Evolutionary conservation across 2,329 filamentous ascomycete genomes (phyloP), one percentile per base, ranked within the genome.

Genomic region (Fusarium sp.): DNA sequence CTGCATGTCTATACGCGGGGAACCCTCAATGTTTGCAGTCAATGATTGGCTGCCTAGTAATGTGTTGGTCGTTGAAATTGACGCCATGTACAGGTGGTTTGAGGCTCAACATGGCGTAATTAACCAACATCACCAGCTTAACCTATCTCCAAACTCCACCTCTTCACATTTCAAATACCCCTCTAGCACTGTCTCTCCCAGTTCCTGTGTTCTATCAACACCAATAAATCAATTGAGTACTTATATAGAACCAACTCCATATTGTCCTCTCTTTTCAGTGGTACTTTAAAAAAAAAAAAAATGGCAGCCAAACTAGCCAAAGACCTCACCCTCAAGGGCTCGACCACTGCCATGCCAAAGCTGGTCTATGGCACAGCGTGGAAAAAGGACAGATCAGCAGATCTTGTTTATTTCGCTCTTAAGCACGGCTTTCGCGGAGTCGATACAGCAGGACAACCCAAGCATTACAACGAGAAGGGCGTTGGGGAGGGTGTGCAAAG

Each of bases 281-380:
- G 15, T 16, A 10, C 33, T 6, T 13, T n/a, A n/a, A n/a, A n/a
- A n/a, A n/a, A n/a, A n/a, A n/a, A n/a, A n/a, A 53, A 15, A 15
- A 69, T 75, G 70, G 60, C 60, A 25, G 62, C 49, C 37, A 78
- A 79, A 28, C 73, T 83, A 33, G 76, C 82, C 28, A 80, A 77
- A 44, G 81, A 83, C 43, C 69, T 84, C 35, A 76, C 76, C 28
- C 78, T 83, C 28, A 77, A 76, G 50, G 77, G 79, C 13, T 74
- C 74, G 50, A 72, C 79, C 32, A 81, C 81, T 46, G 79, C 76
- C 21, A 86, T 89, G 74, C 88, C 88, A 9, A 86, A 84, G 69
- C 83, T 91, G 35, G 77, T 96, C 71, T 96, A 96, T 80, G 94
- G 94, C 58, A 96, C 94, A 5, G 94, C 94, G n/a, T 96, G 94